Evolutionary conservation across 106 monocot genomes (phyloP).

Genomic region (Allium fistulosum): DNA sequence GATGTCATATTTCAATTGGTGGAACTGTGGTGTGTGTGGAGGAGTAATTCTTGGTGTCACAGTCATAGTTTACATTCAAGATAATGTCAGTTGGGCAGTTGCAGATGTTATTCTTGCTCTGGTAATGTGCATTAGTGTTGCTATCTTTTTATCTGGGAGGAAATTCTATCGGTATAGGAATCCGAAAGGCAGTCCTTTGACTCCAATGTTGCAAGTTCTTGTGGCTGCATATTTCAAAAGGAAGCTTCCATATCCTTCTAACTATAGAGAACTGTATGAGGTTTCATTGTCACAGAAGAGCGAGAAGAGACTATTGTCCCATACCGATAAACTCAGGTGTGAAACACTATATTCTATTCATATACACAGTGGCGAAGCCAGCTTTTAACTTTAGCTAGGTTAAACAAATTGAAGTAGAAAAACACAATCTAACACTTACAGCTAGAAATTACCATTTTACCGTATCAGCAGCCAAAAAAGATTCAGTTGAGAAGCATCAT

Average conservation of each 20-base stretch:
- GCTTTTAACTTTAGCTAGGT: no score
- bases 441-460: no score
- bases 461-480: no score
- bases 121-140: slow-evolving; percentile 31
- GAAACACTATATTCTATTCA: neutral
- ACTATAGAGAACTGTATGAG: slow-evolving; percentile 45
- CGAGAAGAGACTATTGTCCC: slow-evolving; percentile 37
- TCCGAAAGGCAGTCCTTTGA: slow-evolving; percentile 51
- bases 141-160: slow-evolving; percentile 38
- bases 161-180: slow-evolving; percentile 36
- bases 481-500: no score
- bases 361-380: no score
- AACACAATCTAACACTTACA: no score
- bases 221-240: slow-evolving; percentile 52
- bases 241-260: slow-evolving; percentile 19
- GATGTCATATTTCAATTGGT: slow-evolving; percentile 96
- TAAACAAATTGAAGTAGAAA: no score
- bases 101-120: slow-evolving; percentile 30
- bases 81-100: slow-evolving; percentile 43
- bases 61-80: slow-evolving; percentile 48
- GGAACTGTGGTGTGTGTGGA: slow-evolving; percentile 57
- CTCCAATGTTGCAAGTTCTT: slow-evolving; percentile 41
- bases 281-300: slow-evolving; percentile 5
- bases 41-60: slow-evolving; percentile 62
- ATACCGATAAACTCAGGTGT: slow-evolving; percentile 50